Base-by-base conservation (phyloP, 1,284 basidiomycete genomes). In the Cutaneotrichosporon cyanovorans region DNA sequence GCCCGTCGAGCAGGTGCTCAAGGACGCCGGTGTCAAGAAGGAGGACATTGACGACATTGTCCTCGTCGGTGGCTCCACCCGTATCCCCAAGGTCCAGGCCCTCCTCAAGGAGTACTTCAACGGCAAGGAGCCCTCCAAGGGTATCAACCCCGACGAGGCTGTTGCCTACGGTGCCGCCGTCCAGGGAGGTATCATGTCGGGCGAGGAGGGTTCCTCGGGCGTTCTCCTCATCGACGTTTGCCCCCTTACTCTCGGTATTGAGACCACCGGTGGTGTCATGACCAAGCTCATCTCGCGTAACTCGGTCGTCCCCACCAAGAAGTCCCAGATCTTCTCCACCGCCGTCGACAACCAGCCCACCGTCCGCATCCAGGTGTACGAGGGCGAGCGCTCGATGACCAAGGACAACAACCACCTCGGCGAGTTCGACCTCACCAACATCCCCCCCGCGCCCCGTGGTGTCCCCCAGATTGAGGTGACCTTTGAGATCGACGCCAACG, bases 121-220 rank as follows among this genome's bases (percentile, higher is more conserved):
- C 73, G 90, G 91, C 73, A 87, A 88, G 78, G 87, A 88, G 77
- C 86, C 85, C 62, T 86, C 85, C 78, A 87, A 87, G 78, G 83
- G 56, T 73, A 98, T 98, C 81, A 98, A 98, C 84, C 95, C 95
- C 55, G 93, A 98, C 66, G 95, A 99, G 78, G 95, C 95, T 53
- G 93, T 98, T 59, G 93, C 95, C 33, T 96, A 96, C 75, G 95
- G 95, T 79, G 95, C 93, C 59, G 92, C 95, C 57, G 93, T 98
- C 65, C 95, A 98, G 78, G 93, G 91, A 53, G 93, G 91, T 66
- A 95, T 99, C 64, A 85, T 98, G 53, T 87, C 91, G 28, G 95
- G 95, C 70, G 90, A 96, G 74, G 92, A 97, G 79, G 95, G 92
- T 80, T 95, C 89, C 38, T 88, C 92, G 74, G 91, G 95, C 71